Percentiles rank a stretch among this genome's conserved stretches.
phyloP scores from a whole-genome alignment of 345 rosid genomes.

The Litchi chinensis region DNA sequence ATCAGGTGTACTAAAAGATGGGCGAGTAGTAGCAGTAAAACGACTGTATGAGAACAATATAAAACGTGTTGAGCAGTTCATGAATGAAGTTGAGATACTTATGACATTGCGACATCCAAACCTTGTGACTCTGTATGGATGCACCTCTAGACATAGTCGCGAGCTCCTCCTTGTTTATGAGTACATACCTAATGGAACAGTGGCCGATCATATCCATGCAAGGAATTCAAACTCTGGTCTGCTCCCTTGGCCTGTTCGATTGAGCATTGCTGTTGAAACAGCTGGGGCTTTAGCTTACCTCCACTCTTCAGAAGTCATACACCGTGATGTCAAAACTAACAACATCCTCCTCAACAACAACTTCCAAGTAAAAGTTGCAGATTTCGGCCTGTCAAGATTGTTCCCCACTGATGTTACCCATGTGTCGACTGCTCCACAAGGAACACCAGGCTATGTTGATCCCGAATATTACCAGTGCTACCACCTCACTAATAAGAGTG shows the following conservation, averaged over 20 bases:
- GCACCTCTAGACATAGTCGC: constrained; percentile 69
- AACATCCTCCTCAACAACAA: constrained; percentile 12
- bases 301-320: constrained; percentile 62
- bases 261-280: constrained; percentile 30
- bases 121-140: constrained; percentile 72
- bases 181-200: too few species aligned
- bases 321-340: constrained; percentile 77
- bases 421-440: constrained; percentile 88
- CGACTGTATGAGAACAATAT: constrained; percentile 45
- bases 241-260: too few species aligned
- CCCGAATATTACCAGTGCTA: constrained; percentile 82
- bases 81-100: constrained; percentile 74
- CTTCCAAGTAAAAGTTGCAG: constrained; percentile 77
- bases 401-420: constrained; percentile 74
- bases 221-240: too few species aligned
- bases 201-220: too few species aligned
- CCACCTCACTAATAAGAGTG: constrained; percentile 62
- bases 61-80: constrained; percentile 57
- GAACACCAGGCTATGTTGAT: constrained; percentile 90
- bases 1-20: constrained; percentile 66
- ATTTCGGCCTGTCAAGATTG: constrained; percentile 77
- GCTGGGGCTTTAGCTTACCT: constrained; percentile 74
- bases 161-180: constrained; percentile 79
- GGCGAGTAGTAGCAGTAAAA: constrained; percentile 77
- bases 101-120: constrained; percentile 57